phyloP scores from a whole-genome alignment of 2,329 filamentous ascomycete species.

The Diaporthe longicolla region DNA sequence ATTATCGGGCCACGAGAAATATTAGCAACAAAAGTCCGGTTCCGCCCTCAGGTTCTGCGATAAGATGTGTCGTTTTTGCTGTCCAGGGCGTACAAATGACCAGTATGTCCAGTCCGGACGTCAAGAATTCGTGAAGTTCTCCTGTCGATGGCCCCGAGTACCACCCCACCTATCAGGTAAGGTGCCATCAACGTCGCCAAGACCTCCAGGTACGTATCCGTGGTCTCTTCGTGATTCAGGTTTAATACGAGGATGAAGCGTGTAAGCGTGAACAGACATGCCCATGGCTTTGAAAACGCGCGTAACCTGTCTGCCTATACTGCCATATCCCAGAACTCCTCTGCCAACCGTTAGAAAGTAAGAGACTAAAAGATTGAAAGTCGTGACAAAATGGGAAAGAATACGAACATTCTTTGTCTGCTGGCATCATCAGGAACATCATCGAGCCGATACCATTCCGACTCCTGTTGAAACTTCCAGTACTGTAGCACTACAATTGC shows the following conservation, averaged over 20 bases:
- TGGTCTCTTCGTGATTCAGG: conserved; percentile 73
- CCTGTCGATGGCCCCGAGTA: conserved; percentile 60
- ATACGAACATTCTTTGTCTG: neutral
- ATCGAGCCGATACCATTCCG: neutral
- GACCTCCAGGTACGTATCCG: conserved; percentile 77
- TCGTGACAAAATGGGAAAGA: neutral
- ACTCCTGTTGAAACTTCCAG: neutral
- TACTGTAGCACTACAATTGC: neutral
- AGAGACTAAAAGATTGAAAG: neutral
- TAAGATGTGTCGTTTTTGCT: conserved; percentile 55
- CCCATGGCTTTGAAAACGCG: conserved; percentile 70
- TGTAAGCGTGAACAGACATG: conserved; percentile 78
- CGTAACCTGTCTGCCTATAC: conserved; percentile 60
- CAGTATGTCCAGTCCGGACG: conserved; percentile 64
- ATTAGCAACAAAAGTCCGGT: conserved; percentile 69
- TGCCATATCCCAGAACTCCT: conserved; percentile 60
- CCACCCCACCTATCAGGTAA: conserved; percentile 68
- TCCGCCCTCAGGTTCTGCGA: conserved; percentile 45
- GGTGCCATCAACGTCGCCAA: conserved; percentile 65
- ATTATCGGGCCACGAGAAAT: conserved; percentile 65
- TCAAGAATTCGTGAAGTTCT: conserved; percentile 64
- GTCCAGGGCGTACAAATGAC: conserved; percentile 66
- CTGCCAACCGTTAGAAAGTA: conserved; percentile 42
- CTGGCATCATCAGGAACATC: neutral
- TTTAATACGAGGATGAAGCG: conserved; percentile 72